Base-by-base conservation (phyloP, 441 rosid genomes). In the Corymbia citriodora region DNA sequence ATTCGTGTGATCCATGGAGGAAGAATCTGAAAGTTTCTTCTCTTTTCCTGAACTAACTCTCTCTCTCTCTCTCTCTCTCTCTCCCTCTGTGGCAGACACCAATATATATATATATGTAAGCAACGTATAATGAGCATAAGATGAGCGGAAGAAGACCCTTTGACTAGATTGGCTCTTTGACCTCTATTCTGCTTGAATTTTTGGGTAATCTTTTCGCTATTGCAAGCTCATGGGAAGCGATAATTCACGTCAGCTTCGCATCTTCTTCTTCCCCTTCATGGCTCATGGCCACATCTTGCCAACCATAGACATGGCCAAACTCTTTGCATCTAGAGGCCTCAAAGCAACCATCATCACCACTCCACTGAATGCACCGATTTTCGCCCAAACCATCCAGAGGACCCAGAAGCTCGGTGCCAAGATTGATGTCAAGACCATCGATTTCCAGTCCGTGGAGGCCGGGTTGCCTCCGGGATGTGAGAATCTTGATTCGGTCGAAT, bases 391-490 rank as follows among this genome's bases (percentile, higher is more conserved):
- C 68, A 91, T 95, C 54, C 90, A 92, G 61, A 91, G 90, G 90
- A 88, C 92, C 68, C 89, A 89, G 40, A 63, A 89, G 13, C 89
- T 89, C 1, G 89, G 87, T 7, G 31, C 81, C 40, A 55, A 88
- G 36, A 55, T 90, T 59, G 89, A 90, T 19, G 36, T 94, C 88
- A 50, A 89, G 89, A 89, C 90, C 88, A 52, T 95, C 19, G 12
- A 94, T 10, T 95, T 96, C 88, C 96, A 96, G 15, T 55, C 91
- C 13, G 88, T 9, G 10, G 94, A 94, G 88, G 95, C 87, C 1
- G 97, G 97, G 27, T 91, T 96, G 55, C 96, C 97, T 1, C 92
- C 92, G 90, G 97, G 97, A 33, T 95, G 92, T 18, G 97, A 96
- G 87, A 94, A 88, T 61, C 11, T 63, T 9, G 95, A 95, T 23